Percentiles rank a stretch among this genome's conserved stretches.
Evolutionary conservation across 1,284 basidiomycete genomes (phyloP).

Genomic region (Xerocomus nothofagi): DNA sequence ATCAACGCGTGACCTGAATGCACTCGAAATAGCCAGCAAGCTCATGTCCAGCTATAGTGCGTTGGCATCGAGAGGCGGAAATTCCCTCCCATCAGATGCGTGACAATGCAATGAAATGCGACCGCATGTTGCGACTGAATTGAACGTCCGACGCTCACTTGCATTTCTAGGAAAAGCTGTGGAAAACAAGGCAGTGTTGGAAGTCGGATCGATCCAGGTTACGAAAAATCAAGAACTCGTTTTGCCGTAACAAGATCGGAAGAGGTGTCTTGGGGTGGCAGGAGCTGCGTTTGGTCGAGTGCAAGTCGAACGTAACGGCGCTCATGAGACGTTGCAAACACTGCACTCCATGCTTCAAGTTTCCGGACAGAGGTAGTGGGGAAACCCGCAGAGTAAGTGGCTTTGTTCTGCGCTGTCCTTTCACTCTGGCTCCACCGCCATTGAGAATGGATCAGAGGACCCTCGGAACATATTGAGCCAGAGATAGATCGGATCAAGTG

Average conservation of each 20-base stretch:
- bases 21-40: slow-evolving; percentile 17
- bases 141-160: slow-evolving; percentile 5
- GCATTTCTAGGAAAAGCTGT: slow-evolving; percentile 4
- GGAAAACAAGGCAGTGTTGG: slow-evolving; percentile 19
- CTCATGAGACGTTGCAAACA: not conserved
- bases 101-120: not conserved
- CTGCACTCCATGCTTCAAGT: not conserved
- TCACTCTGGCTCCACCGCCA: slow-evolving; percentile 1
- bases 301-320: slow-evolving; percentile 3
- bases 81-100: slow-evolving; percentile 4
- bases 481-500: slow-evolving; percentile 1
- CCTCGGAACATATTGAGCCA: not conserved
- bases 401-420: not conserved
- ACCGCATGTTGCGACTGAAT: slow-evolving; percentile 6
- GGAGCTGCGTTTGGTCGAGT: not conserved
- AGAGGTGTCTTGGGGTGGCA: not conserved
- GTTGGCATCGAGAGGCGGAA: slow-evolving; percentile 14
- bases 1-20: slow-evolving; percentile 26
- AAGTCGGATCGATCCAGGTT: slow-evolving; percentile 7
- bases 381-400: not conserved
- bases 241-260: slow-evolving; percentile 2
- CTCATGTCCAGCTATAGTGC: slow-evolving; percentile 11
- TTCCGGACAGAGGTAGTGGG: not conserved
- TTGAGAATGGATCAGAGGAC: not conserved
- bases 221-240: slow-evolving; percentile 1